phyloP scores from a whole-genome alignment of 331 rosid species.

The Quercus phellos region DNA sequence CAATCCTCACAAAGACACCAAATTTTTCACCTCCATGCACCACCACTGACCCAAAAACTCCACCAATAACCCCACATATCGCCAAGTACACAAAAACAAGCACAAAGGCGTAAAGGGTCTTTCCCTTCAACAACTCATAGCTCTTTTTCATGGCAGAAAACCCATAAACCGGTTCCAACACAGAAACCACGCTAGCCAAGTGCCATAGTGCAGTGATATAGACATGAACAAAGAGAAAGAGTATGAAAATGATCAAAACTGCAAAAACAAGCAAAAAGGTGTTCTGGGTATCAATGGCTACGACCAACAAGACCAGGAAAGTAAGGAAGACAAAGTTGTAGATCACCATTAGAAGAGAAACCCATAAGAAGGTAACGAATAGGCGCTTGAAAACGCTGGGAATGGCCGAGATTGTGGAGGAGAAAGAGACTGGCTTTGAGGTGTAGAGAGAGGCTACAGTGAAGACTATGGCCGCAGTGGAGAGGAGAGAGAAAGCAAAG shows the following conservation, averaged over 20 bases:
- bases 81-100: slow-evolving; percentile 55
- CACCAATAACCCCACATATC: slow-evolving; percentile 42
- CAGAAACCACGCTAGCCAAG: slow-evolving; percentile 87
- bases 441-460: slow-evolving; percentile 93
- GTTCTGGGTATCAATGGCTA: slow-evolving; percentile 55
- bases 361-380: slow-evolving; percentile 83
- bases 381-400: slow-evolving; percentile 81
- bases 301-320: slow-evolving; percentile 37
- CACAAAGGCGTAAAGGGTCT: slow-evolving; percentile 40
- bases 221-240: slow-evolving; percentile 67
- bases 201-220: slow-evolving; percentile 93
- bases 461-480: slow-evolving; percentile 96
- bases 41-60: slow-evolving; percentile 55
- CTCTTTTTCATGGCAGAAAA: slow-evolving; percentile 81
- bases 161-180: slow-evolving; percentile 76
- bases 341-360: slow-evolving; percentile 60
- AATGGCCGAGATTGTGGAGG: slow-evolving; percentile 68
- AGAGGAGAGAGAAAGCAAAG: slow-evolving; percentile 84
- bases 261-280: slow-evolving; percentile 31
- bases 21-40: slow-evolving; percentile 62
- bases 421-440: slow-evolving; percentile 71
- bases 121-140: slow-evolving; percentile 72
- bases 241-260: slow-evolving; percentile 18
- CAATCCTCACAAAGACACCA: slow-evolving; percentile 57
- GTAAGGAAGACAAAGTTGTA: slow-evolving; percentile 54